Base-by-base conservation (phyloP, 129 eudicot species). In the Flaveria robusta region DNA sequence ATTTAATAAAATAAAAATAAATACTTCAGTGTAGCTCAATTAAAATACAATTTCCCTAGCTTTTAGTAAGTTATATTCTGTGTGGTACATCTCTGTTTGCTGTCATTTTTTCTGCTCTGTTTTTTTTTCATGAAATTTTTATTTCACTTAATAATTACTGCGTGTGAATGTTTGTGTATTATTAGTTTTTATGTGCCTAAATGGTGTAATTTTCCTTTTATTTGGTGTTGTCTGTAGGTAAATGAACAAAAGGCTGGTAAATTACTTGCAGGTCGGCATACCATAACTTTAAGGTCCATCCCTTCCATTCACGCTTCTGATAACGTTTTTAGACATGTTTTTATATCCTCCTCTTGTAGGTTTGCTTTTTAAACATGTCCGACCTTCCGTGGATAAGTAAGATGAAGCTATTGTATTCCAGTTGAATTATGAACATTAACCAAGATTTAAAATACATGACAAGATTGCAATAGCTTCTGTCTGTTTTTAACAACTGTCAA, bases 201-300 rank as follows among this genome's bases (percentile, higher is more conserved):
- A 42, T 23, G 70, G n/a, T 54, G 39, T 26, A 14, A 45, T 64
- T 73, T 81, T 56, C 43, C 31, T 74, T 60, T 19, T 64, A 65
- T 51, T 13, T 2, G 74, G 65, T 66, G 60, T 77, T 85, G 58
- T 63, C 73, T 84, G 55, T 77, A 94, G 98, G 97, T 94, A 65
- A 91, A 94, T 81, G 90, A 86, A 77, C 70, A 81, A 60, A 89
- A 81, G 86, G 89, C 85, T 7, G 52, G 55, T 69, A 72, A 58
- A 79, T 87, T 94, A 29, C 81, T 81, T 72, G 67, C 81, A 65
- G 93, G 93, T 50, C 83, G 86, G 66, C 90, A 83, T 79, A 77
- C 78, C 52, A 89, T 94, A 66, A 84, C 19, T 62, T 75, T 94
- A 78, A 94, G 98, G 98, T 91, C 63, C n/a, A 19, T 42, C 29